phyloP scores from a whole-genome alignment of 805 yeast species.

The Saturnispora besseyi region DNA sequence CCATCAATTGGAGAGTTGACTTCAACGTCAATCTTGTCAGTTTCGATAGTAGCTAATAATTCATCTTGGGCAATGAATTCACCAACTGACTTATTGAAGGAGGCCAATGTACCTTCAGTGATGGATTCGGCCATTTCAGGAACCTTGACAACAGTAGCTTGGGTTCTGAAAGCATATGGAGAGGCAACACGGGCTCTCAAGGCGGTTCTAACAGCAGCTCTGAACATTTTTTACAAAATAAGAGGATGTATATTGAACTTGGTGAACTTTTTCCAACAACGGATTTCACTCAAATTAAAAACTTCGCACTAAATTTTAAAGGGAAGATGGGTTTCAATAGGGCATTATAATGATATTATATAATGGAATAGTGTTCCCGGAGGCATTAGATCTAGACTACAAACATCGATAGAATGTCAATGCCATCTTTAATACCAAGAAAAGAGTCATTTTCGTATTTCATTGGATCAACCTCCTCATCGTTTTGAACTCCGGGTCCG shows the following conservation, averaged over 20 bases:
- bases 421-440: neutral
- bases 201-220: slow-evolving; percentile 9
- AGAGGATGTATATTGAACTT: neutral
- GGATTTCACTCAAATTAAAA: neutral
- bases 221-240: slow-evolving; percentile 8
- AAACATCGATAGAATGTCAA: neutral
- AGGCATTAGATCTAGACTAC: neutral
- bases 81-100: slow-evolving; percentile 66
- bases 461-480: neutral
- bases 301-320: neutral
- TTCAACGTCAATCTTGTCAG: slow-evolving; percentile 96
- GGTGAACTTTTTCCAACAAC: neutral
- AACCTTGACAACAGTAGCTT: slow-evolving; percentile 59
- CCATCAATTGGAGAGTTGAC: slow-evolving; percentile 93
- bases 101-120: slow-evolving; percentile 86
- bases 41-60: slow-evolving; percentile 91
- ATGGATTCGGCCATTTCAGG: slow-evolving; percentile 99
- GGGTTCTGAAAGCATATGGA: slow-evolving; percentile 20
- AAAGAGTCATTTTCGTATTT: neutral
- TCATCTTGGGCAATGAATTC: slow-evolving; percentile 84
- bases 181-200: slow-evolving; percentile 5
- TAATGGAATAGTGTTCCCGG: neutral
- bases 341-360: neutral
- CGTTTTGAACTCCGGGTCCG: slow-evolving; percentile 7
- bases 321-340: neutral